Conservation (phyloP, 1,284 basidiomycete genomes). For the Fomitopsis schrenkii region DNA sequence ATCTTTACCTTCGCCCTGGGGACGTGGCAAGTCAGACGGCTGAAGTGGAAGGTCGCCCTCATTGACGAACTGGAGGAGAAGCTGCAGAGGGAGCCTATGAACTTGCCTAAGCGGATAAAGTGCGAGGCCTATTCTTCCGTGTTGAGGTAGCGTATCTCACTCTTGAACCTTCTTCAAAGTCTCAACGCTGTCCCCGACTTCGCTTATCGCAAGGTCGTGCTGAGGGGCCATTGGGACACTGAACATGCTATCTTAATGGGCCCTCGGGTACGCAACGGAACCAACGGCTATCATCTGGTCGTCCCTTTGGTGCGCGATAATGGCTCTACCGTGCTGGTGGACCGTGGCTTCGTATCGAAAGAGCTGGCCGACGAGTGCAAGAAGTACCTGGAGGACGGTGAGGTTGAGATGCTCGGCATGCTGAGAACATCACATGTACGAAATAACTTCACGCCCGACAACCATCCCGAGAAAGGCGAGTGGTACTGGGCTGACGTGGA, state of each 20-base stretch:
- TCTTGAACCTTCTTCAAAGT: conserved; percentile 28
- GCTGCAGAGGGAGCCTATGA: conserved; percentile 75
- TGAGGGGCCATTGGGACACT: conserved; percentile 79
- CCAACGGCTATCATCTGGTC: conserved; percentile 83
- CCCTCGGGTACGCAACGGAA: conserved; percentile 86
- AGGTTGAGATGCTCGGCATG: conserved; percentile 74
- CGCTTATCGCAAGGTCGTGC: conserved; percentile 76
- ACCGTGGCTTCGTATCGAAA: conserved; percentile 86
- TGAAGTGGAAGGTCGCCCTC: conserved; percentile 93
- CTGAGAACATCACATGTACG: conserved; percentile 64
- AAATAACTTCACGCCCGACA: conserved; percentile 87
- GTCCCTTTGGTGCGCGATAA: conserved; percentile 79
- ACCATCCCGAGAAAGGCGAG: conserved; percentile 72
- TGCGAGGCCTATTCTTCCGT: conserved; percentile 36
- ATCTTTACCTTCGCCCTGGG: conserved; percentile 91
- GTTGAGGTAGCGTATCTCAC: neutral
- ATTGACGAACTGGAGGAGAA: conserved; percentile 96
- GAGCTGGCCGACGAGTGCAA: conserved; percentile 41
- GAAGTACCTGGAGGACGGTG: conserved; percentile 39
- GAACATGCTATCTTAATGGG: conserved; percentile 77
- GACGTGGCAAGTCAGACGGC: conserved; percentile 88
- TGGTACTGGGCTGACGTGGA: conserved; percentile 94
- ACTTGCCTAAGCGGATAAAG: conserved; percentile 87
- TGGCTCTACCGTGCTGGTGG: conserved; percentile 81
- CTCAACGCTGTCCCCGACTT: conserved; percentile 80